These are phyloP conservation scores for Periconia sp. DNA, from an alignment of 2,329 filamentous ascomycete species.

Conservation along the genomic window DNA sequence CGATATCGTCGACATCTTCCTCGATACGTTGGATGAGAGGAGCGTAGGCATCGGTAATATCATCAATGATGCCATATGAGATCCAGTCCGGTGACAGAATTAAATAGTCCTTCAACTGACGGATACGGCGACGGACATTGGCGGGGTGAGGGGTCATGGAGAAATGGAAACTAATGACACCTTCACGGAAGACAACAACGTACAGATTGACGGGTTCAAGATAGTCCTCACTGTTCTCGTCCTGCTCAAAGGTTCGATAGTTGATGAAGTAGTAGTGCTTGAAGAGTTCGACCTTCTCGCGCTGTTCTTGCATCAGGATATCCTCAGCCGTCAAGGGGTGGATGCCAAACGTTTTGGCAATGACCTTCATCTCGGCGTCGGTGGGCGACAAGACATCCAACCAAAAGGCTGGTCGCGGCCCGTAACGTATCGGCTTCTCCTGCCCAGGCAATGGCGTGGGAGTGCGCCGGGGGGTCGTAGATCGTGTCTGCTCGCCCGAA, in stretches of 20 bases:
- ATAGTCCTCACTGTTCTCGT: conserved; percentile 85
- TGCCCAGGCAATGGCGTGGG: conserved; percentile 24
- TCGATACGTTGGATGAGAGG: conserved; percentile 93
- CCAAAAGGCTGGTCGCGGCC: conserved; percentile 94
- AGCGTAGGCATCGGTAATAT: conserved; percentile 95
- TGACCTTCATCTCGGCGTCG: conserved; percentile 92
- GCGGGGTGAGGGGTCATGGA: conserved; percentile 94
- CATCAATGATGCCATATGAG: conserved; percentile 95
- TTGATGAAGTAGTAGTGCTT: conserved; percentile 98
- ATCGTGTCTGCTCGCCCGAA: conserved; percentile 52
- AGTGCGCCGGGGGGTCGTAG: conserved; percentile 60
- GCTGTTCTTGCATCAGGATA: conserved; percentile 95
- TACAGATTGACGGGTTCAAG: conserved; percentile 98
- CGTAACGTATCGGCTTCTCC: conserved; percentile 55
- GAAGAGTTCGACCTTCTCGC: conserved; percentile 97
- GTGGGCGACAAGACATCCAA: conserved; percentile 90
- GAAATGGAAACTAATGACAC: conserved; percentile 95
- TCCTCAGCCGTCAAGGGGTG: conserved; percentile 95
- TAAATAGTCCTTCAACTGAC: conserved; percentile 91
- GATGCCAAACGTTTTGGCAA: conserved; percentile 92
- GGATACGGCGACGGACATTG: conserved; percentile 91
- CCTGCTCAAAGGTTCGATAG: conserved; percentile 97
- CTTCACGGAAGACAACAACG: conserved; percentile 93
- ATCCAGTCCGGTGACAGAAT: conserved; percentile 97
- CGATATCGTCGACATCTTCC: conserved; percentile 95